Conservation (phyloP, 768 basidiomycete genomes). For the Leccinum aurantiacum region DNA sequence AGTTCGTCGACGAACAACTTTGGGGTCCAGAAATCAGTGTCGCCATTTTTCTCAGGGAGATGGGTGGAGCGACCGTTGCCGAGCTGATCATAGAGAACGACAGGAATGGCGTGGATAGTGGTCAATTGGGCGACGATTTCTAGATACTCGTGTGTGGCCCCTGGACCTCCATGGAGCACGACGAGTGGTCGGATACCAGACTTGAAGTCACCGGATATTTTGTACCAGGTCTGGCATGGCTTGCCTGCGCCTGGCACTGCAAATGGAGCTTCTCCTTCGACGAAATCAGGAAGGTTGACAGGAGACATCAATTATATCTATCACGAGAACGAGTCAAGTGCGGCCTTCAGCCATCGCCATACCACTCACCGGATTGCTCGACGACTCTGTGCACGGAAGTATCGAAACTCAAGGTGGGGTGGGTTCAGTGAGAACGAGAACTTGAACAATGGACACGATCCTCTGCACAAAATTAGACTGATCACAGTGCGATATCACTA, state of each 20-base stretch:
- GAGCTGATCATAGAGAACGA: conserved; percentile 58
- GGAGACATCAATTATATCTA: conserved; percentile 21
- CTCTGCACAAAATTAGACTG: not conserved
- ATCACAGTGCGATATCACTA: not conserved
- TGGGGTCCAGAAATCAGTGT: conserved; percentile 47
- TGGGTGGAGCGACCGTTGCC: conserved; percentile 57
- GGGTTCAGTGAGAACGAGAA: not conserved
- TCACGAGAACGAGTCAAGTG: not conserved
- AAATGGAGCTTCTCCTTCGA: conserved; percentile 33
- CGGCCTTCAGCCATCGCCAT: not conserved
- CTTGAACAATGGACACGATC: not conserved
- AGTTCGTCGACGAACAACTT: conserved; percentile 54
- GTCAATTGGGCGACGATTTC: conserved; percentile 41
- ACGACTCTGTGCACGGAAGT: not conserved
- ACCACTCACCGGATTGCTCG: not conserved
- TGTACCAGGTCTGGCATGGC: conserved; percentile 51
- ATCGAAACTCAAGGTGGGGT: not conserved
- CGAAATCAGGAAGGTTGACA: conserved; percentile 28
- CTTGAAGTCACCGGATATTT: conserved; percentile 45
- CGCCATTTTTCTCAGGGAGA: conserved; percentile 46
- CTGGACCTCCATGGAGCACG: conserved; percentile 56
- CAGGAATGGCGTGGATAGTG: conserved; percentile 38
- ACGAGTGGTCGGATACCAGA: conserved; percentile 43
- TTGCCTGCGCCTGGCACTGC: conserved; percentile 28
- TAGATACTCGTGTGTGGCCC: conserved; percentile 44